phyloP scores from a whole-genome alignment of 2,329 filamentous ascomycete species.

The Alternaria viburni region DNA sequence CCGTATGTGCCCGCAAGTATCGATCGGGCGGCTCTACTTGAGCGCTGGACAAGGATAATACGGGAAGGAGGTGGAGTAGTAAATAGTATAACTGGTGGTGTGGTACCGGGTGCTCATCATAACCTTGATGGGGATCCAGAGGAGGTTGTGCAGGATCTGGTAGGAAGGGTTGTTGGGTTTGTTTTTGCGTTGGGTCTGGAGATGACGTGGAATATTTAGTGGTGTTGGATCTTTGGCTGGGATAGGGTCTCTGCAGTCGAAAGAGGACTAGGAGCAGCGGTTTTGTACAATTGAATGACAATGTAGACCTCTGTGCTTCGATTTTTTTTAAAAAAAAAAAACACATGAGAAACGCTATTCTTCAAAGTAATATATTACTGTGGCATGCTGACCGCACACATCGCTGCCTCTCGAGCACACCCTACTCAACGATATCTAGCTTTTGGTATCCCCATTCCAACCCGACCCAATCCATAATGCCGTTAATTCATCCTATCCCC shows the following conservation, averaged over 20 bases:
- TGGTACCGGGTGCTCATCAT: conserved; percentile 59
- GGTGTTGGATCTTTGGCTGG: too few species aligned
- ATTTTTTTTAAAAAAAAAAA: too few species aligned
- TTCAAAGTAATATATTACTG: not conserved
- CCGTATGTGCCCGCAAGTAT: conserved; percentile 66
- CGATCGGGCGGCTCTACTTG: conserved; percentile 64
- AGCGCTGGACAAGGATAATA: conserved; percentile 61
- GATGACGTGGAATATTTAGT: not conserved
- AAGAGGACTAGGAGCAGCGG: too few species aligned
- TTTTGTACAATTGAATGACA: not conserved
- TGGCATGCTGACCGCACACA: not conserved
- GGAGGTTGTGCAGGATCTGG: conserved; percentile 56
- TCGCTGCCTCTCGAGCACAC: not conserved
- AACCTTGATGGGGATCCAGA: conserved; percentile 57
- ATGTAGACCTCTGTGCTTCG: too few species aligned
- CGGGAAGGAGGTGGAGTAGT: conserved; percentile 54
- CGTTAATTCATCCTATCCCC: not conserved
- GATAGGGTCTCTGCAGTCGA: too few species aligned
- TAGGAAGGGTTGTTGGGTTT: conserved; percentile 59
- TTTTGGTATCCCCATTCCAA: not conserved
- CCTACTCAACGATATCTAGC: not conserved
- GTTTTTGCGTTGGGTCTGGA: conserved; percentile 38
- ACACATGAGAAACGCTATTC: too few species aligned
- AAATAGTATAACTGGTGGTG: conserved; percentile 56
- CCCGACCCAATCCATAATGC: not conserved